Percentiles rank a stretch among this genome's conserved stretches.
These are phyloP conservation scores for Pichia sp. DNA, from an alignment of 1,139 yeast species.

Conservation along the genomic window DNA sequence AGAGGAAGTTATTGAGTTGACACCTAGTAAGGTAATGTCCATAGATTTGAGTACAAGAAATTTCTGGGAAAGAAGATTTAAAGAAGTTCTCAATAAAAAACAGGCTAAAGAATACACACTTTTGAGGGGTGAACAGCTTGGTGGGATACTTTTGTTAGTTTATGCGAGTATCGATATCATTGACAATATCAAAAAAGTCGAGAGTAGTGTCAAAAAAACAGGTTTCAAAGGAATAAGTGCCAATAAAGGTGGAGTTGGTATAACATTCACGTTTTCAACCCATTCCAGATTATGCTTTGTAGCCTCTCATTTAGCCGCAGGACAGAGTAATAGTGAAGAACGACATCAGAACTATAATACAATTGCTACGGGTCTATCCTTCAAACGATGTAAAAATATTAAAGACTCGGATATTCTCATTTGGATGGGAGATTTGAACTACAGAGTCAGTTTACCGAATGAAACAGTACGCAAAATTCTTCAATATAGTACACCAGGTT, in stretches of 20 bases:
- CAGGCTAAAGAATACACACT: conserved; percentile 39
- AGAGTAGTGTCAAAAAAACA: conserved; percentile 78
- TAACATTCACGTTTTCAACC: conserved; percentile 71
- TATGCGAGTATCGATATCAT: conserved; percentile 59
- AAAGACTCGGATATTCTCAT: conserved; percentile 81
- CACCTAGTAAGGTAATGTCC: conserved; percentile 84
- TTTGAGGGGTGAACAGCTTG: conserved; percentile 84
- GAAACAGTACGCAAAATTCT: conserved; percentile 68
- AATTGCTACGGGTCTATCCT: conserved; percentile 70
- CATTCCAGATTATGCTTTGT: conserved; percentile 73
- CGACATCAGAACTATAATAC: conserved; percentile 85
- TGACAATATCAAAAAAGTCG: conserved; percentile 63
- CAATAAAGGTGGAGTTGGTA: conserved; percentile 91
- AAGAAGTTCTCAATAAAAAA: conserved; percentile 48
- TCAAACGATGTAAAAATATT: conserved; percentile 65
- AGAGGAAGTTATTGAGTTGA: conserved; percentile 88
- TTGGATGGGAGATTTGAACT: conserved; percentile 97
- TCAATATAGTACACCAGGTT: conserved; percentile 31
- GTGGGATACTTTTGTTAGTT: conserved; percentile 80
- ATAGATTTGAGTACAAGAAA: conserved; percentile 68
- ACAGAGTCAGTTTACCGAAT: conserved; percentile 70
- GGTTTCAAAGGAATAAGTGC: conserved; percentile 95
- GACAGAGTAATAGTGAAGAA: conserved; percentile 76
- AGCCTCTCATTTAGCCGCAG: conserved; percentile 96
- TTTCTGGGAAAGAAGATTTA: conserved; percentile 76